Percentiles rank a stretch among this genome's conserved stretches.
These are phyloP conservation scores for Tephrocybe sp. DNA, from an alignment of 768 basidiomycete species.

Conservation along the genomic window DNA sequence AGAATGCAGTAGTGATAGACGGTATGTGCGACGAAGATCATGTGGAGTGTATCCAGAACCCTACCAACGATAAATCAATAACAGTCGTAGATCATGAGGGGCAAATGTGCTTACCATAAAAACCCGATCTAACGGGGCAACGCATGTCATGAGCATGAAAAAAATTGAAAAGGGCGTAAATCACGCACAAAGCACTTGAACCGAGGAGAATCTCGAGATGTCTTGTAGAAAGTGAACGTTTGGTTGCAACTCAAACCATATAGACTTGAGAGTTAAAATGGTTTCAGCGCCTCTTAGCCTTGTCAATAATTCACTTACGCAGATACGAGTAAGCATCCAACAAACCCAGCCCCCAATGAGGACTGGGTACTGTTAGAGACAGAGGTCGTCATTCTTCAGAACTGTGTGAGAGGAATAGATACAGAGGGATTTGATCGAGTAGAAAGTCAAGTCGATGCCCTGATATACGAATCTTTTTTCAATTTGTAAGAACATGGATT, in stretches of 20 bases:
- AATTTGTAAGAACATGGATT: too few relatives aligned
- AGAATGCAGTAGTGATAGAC: constrained; percentile 2
- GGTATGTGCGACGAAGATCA: neutral
- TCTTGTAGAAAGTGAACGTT: constrained; percentile 2
- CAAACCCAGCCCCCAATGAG: neutral
- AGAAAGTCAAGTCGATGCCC: too few relatives aligned
- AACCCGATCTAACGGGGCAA: neutral
- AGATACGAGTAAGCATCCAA: neutral
- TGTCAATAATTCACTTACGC: neutral
- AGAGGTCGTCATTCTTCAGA: too few relatives aligned
- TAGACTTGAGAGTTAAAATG: neutral
- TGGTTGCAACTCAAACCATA: constrained; percentile 4
- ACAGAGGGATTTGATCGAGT: too few relatives aligned
- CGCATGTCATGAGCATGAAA: too few relatives aligned
- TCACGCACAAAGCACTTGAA: constrained; percentile 3
- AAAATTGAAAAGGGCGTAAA: too few relatives aligned
- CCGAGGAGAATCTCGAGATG: neutral
- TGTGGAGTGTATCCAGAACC: neutral
- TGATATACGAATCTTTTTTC: too few relatives aligned
- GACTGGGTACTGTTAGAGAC: too few relatives aligned
- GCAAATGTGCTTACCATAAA: neutral
- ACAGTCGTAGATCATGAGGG: too few relatives aligned
- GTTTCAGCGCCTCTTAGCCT: neutral
- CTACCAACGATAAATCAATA: neutral
- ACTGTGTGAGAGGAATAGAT: too few relatives aligned